Base-by-base conservation (phyloP, 768 basidiomycete genomes). In the Peribolospora kevripleyi region DNA sequence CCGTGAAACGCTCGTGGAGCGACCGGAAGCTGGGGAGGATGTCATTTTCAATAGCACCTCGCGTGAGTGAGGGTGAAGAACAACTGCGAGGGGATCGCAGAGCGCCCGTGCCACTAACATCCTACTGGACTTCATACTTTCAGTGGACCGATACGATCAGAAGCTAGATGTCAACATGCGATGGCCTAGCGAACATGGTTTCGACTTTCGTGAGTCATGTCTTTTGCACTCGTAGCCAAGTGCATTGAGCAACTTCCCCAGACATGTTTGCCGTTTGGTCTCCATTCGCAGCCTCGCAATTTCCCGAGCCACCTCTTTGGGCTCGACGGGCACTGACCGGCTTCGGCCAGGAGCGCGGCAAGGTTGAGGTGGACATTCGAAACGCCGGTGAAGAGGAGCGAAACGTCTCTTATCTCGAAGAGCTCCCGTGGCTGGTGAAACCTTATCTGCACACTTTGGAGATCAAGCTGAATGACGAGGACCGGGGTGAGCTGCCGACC, bases 371-470 rank as follows among this genome's bases (percentile, higher is more conserved):
- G 9, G 70, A 73, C 36, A 65, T 95, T 52, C 71, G 64, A 5
- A 72, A 76, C 57, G 69, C 69, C 45, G 59, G 68, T 14, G 63
- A 67, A 5, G 59, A 71, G 1, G 60, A 77, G 25, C 65, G 70
- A 14, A 54, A 58, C 5, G 72, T 80, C 0, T 66, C 80, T 7
- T 93, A 90, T 66, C 74, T 88, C 48, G 93, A 97, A 68, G 82
- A 82, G 1, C 80, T 90, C 74, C 93, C 91, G 4, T 91, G 88
- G 79, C 79, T 87, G 62, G 72, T 95, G 43, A 81, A 85, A 56
- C 79, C 84, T 50, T 87, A 82, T 70, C 70, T 91, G 59, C 82
- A 86, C 67, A 87, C 87, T 6, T 68, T 91, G 52, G 66, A 69
- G 14, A 68, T 77, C 1, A 65, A 68, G 36, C 64, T 78, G 9